Evolutionary conservation across 148 eudicot genomes (phyloP).

Genomic region (Suaeda aralocaspica): DNA sequence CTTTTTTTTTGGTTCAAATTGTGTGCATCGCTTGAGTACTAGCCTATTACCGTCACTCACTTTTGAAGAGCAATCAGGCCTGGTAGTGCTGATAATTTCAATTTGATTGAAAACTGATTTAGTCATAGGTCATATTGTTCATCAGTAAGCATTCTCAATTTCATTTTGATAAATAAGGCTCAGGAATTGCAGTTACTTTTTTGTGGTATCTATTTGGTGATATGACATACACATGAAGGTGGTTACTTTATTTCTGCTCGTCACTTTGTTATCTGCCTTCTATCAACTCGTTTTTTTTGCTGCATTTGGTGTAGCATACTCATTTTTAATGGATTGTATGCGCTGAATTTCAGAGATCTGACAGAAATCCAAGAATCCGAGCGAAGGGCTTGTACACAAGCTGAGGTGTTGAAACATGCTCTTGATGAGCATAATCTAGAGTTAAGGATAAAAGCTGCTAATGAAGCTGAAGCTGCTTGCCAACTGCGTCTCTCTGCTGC

Average conservation of each 20-base stretch:
- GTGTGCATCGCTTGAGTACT: no score
- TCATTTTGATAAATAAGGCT: background rate
- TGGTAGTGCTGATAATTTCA: background rate
- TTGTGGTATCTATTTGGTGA: background rate
- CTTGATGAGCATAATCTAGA: slow-evolving; percentile 78
- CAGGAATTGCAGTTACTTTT: background rate
- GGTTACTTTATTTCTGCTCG: background rate
- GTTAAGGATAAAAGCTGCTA: slow-evolving; percentile 87
- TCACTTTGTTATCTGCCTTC: background rate
- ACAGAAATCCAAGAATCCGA: slow-evolving; percentile 82
- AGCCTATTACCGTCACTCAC: no score
- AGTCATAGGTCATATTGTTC: background rate
- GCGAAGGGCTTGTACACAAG: slow-evolving; percentile 64
- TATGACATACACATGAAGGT: background rate
- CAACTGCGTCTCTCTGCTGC: slow-evolving; percentile 73
- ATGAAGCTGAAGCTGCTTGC: slow-evolving; percentile 93
- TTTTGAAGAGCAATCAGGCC: background rate
- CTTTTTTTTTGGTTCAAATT: no score
- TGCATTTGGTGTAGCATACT: background rate
- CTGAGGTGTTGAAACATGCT: slow-evolving; percentile 59
- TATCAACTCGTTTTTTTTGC: background rate
- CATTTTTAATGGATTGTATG: background rate
- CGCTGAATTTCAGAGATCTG: slow-evolving; percentile 39
- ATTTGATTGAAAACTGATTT: background rate
- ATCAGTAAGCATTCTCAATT: background rate